These are phyloP conservation scores for Parachaetomium inaequale DNA, from an alignment of 495 filamentous ascomycete species.

Conservation along the genomic window DNA sequence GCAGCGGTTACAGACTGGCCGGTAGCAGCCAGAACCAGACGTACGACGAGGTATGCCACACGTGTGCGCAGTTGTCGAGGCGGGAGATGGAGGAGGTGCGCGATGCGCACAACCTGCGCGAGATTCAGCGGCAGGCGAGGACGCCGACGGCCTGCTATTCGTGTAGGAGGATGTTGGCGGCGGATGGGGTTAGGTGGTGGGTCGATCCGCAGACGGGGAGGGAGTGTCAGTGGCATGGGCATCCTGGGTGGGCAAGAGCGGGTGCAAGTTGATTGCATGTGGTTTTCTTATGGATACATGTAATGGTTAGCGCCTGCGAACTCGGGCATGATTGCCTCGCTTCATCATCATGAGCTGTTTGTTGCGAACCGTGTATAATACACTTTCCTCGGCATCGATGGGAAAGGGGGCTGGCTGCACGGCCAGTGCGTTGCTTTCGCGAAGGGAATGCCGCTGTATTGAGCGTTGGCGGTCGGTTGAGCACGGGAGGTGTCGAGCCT, in stretches of 20 bases:
- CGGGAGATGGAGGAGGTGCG: background rate
- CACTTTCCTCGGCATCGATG: no score
- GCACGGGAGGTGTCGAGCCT: no score
- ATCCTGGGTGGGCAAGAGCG: constrained; percentile 1
- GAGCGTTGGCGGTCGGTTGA: no score
- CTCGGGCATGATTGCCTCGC: no score
- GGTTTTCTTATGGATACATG: no score
- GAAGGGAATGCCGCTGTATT: no score
- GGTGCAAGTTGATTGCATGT: no score
- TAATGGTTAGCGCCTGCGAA: no score
- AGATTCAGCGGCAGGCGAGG: background rate
- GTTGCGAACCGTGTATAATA: no score
- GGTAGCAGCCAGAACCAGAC: background rate
- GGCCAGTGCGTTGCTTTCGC: no score
- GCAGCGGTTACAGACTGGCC: background rate
- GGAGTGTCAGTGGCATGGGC: constrained; percentile 2
- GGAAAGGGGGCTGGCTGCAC: no score
- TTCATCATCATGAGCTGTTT: no score
- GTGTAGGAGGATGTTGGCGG: background rate
- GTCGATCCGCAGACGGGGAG: background rate
- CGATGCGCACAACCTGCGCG: background rate
- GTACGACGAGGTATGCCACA: background rate
- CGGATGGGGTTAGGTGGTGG: constrained; percentile 1
- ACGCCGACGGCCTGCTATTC: background rate
- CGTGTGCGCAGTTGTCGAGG: background rate